A percentile compares a stretch with the other conserved stretches of the same genome.
phyloP scores from a whole-genome alignment of 2,329 filamentous ascomycete species.

The Aureobasidium leucospermi region DNA sequence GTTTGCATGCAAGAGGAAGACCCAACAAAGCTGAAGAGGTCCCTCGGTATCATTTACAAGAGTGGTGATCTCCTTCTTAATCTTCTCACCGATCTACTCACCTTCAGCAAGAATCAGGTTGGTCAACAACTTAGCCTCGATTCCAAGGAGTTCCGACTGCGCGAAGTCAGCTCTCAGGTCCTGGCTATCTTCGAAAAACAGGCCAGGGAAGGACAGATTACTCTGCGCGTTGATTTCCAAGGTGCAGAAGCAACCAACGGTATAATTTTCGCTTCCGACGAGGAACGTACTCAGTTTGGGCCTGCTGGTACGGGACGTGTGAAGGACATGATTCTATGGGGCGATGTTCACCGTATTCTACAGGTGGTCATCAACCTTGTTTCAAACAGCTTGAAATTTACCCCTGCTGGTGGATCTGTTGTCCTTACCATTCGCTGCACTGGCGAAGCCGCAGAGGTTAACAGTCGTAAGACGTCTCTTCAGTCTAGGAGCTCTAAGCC shows the following conservation, averaged over 20 bases:
- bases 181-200: constrained; percentile 85
- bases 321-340: constrained; percentile 82
- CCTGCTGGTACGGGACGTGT: constrained; percentile 50
- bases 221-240: constrained; percentile 66
- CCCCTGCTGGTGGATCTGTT: constrained; percentile 67
- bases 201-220: constrained; percentile 69
- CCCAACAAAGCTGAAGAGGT: constrained; percentile 67
- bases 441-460: constrained; percentile 47
- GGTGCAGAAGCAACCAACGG: constrained; percentile 23
- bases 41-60: constrained; percentile 81
- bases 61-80: constrained; percentile 78
- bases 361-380: constrained; percentile 93
- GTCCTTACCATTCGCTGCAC: constrained; percentile 68
- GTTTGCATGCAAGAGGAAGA: constrained; percentile 91
- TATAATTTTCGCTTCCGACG: constrained; percentile 17
- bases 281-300: constrained; percentile 49
- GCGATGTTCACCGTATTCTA: constrained; percentile 84
- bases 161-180: constrained; percentile 77
- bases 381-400: constrained; percentile 89
- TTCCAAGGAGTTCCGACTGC: constrained; percentile 74
- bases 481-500: constrained; percentile 33
- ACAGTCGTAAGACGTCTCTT: constrained; percentile 35
- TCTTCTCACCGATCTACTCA: constrained; percentile 79
- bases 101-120: constrained; percentile 92
- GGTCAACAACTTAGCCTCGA: constrained; percentile 76